Percentiles rank a stretch among this genome's conserved stretches.
Evolutionary conservation across 2,329 filamentous ascomycete genomes (phyloP).

Genomic region (Trichoderma atrobrunneum): DNA sequence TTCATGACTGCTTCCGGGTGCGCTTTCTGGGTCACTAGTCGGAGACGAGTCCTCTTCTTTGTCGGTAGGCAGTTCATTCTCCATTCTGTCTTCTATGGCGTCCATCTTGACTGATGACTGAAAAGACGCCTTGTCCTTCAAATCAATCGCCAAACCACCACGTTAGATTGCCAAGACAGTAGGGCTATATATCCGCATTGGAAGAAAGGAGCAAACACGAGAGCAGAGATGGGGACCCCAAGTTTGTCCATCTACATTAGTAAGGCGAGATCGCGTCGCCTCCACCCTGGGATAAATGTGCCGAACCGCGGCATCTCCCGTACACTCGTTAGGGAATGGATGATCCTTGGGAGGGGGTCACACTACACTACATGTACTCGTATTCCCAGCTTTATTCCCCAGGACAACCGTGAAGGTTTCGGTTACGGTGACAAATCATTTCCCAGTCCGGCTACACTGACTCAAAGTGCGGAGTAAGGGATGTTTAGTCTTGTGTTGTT

Average conservation of each 20-base stretch:
- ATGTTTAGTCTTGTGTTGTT: not conserved
- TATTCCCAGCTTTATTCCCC: not conserved
- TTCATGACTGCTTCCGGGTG: not conserved
- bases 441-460: not conserved
- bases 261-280: not conserved
- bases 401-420: not conserved
- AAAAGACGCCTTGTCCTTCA: not conserved
- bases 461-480: not conserved
- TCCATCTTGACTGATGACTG: not conserved
- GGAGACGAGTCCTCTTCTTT: not conserved
- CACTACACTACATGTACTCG: not conserved
- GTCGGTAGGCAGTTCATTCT: not conserved
- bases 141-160: not conserved
- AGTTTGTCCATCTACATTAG: not conserved
- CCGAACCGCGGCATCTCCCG: not conserved
- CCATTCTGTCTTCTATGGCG: not conserved
- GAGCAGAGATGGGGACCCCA: not conserved
- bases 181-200: not conserved
- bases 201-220: not conserved
- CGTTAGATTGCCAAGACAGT: not conserved
- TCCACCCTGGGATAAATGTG: not conserved
- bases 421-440: not conserved
- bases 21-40: slow-evolving; percentile 4
- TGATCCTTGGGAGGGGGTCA: not conserved
- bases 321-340: not conserved